These are phyloP conservation scores for Salix exigua DNA, from an alignment of 345 rosid species.

Conservation along the genomic window DNA sequence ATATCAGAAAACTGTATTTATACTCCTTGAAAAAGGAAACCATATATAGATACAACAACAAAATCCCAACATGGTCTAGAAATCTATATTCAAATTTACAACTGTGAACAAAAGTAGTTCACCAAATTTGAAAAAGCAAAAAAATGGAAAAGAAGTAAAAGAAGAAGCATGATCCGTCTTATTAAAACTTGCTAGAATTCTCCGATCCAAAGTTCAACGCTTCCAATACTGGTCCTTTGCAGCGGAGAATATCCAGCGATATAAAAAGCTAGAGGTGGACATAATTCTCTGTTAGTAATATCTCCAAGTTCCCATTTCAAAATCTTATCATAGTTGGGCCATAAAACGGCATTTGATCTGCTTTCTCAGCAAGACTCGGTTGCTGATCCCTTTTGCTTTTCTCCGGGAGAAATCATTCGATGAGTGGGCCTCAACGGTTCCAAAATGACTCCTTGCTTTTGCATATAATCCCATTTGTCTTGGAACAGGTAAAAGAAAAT, in stretches of 20 bases:
- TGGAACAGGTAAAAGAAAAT: constrained; percentile 50
- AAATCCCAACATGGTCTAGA: background rate
- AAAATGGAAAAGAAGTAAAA: too few species aligned
- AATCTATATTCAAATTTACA: background rate
- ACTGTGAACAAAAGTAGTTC: background rate
- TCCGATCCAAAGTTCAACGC: background rate
- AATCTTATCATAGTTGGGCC: background rate
- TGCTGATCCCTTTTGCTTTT: constrained; percentile 13
- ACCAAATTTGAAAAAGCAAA: background rate
- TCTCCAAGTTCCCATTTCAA: background rate
- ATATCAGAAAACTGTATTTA: background rate
- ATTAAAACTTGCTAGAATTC: background rate
- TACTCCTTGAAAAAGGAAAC: background rate
- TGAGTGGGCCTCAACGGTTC: constrained; percentile 25
- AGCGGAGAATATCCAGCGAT: background rate
- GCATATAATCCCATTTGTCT: constrained; percentile 55
- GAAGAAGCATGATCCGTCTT: background rate
- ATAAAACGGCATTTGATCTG: background rate
- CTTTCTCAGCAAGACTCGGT: constrained; percentile 20
- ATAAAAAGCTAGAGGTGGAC: background rate
- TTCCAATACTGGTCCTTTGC: background rate
- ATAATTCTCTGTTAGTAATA: background rate
- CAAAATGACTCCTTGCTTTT: constrained; percentile 39
- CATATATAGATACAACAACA: background rate
- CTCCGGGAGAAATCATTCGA: constrained; percentile 11